phyloP scores from a whole-genome alignment of 345 rosid species.

The Camelina sativa region DNA sequence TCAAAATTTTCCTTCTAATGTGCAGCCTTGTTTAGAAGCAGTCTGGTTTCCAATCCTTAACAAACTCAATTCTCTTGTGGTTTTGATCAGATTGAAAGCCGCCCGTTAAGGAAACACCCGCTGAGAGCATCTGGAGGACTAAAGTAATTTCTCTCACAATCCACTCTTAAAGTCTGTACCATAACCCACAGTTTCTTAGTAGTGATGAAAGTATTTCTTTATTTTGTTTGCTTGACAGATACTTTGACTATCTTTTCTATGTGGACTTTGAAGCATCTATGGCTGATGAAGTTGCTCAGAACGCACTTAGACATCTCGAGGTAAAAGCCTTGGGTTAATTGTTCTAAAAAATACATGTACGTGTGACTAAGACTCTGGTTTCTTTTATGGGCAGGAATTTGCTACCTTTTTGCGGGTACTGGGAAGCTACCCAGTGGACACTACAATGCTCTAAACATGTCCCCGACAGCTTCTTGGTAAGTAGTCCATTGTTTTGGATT shows the following conservation, averaged over 20 bases:
- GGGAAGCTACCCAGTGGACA: conserved; percentile 96
- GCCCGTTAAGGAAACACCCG: conserved; percentile 76
- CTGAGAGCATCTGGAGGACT: conserved; percentile 71
- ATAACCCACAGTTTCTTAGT: not conserved
- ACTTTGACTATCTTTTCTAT: conserved; percentile 89
- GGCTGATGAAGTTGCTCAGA: conserved; percentile 92
- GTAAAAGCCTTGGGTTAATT: conserved; percentile 42
- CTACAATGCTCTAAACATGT: conserved; percentile 53
- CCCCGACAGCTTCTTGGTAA: conserved; percentile 17
- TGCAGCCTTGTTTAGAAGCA: conserved; percentile 13
- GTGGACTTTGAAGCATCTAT: conserved; percentile 98
- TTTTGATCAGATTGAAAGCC: conserved; percentile 85
- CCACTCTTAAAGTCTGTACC: not conserved
- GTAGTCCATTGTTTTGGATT: conserved; percentile 5
- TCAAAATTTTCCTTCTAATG: not conserved
- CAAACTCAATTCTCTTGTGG: not conserved
- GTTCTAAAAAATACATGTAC: not conserved
- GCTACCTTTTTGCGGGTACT: conserved; percentile 93
- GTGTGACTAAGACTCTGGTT: not conserved
- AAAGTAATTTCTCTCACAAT: conserved; percentile 49
- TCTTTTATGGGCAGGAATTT: conserved; percentile 63
- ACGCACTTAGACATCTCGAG: conserved; percentile 85
- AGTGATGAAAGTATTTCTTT: not conserved
- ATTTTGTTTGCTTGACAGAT: conserved; percentile 49
- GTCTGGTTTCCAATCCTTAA: conserved; percentile 16